Conservation (phyloP, 345 rosid genomes). For the Tarenaya hassleriana region DNA sequence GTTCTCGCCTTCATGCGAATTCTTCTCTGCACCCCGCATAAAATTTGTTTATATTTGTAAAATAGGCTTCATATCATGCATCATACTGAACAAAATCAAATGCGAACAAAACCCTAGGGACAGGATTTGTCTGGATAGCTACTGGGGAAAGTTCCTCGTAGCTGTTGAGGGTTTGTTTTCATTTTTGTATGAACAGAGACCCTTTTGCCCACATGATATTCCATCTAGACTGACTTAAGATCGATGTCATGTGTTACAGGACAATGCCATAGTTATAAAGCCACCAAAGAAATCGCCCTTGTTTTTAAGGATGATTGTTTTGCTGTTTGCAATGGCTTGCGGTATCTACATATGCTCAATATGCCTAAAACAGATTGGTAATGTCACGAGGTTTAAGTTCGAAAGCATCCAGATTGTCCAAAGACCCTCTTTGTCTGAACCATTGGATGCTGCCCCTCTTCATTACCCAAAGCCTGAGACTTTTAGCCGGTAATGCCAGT, state of each 20-base stretch:
- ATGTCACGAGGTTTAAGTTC: conserved; percentile 21
- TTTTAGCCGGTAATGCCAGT: conserved; percentile 55
- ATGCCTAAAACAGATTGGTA: conserved; percentile 62
- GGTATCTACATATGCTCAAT: conserved; percentile 58
- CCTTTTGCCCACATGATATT: too few species aligned
- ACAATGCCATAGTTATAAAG: conserved; percentile 50
- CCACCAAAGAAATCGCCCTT: conserved; percentile 65
- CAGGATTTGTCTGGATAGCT: too few species aligned
- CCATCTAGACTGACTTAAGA: conserved; percentile 10
- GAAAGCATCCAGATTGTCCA: conserved; percentile 43
- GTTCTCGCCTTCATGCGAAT: conserved; percentile 2
- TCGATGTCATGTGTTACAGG: conserved; percentile 38
- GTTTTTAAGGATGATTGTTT: conserved; percentile 61
- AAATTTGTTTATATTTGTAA: not conserved
- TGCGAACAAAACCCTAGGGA: not conserved
- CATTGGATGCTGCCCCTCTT: conserved; percentile 31
- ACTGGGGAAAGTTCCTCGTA: not conserved
- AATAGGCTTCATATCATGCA: not conserved
- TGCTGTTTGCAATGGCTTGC: conserved; percentile 62
- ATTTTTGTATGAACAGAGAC: too few species aligned
- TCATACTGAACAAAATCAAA: too few species aligned
- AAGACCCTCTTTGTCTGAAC: conserved; percentile 22
- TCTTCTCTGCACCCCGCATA: not conserved
- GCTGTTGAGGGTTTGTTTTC: conserved; percentile 2
- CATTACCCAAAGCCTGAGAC: conserved; percentile 83